phyloP scores from a whole-genome alignment of 148 eudicot genomes.

The Cornus florida region DNA sequence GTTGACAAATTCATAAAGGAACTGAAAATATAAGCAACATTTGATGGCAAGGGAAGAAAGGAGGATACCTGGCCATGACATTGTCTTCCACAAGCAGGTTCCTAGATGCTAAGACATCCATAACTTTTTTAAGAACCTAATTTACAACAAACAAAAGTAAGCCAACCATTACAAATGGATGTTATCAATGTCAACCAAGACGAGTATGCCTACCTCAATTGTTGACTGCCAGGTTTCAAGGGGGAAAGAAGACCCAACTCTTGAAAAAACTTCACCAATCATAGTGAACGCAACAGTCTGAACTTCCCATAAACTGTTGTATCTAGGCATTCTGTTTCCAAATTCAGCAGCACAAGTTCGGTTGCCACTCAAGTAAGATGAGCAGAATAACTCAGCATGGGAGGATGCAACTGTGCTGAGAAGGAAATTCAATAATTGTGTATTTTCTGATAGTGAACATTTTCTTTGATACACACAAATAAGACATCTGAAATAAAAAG shows the following conservation, averaged over 20 bases:
- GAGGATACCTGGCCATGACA: conserved; percentile 58
- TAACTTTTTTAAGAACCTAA: conserved; percentile 75
- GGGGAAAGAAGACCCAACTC: conserved; percentile 62
- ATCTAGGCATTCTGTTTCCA: conserved; percentile 26
- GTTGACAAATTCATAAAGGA: not conserved
- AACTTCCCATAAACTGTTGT: conserved; percentile 62
- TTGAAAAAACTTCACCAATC: conserved; percentile 77
- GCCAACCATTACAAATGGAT: conserved; percentile 7
- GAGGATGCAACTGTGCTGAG: conserved; percentile 50
- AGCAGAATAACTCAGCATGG: conserved; percentile 44
- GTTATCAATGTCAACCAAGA: not conserved
- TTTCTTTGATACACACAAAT: conserved; percentile 45
- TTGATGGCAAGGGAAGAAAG: conserved; percentile 8
- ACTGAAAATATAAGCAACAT: not conserved
- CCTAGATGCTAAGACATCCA: conserved; percentile 69
- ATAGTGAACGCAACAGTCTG: conserved; percentile 57
- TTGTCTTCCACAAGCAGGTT: conserved; percentile 51
- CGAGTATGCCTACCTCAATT: conserved; percentile 51
- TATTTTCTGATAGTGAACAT: conserved; percentile 45
- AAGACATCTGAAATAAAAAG: conserved; percentile 50
- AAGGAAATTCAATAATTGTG: conserved; percentile 60
- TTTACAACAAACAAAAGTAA: conserved; percentile 22
- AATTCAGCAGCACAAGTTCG: conserved; percentile 27
- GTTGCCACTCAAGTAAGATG: conserved; percentile 33
- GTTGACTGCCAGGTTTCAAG: conserved; percentile 70